Conservation (phyloP, 495 filamentous ascomycete genomes). For the Xylaria cubensis region DNA sequence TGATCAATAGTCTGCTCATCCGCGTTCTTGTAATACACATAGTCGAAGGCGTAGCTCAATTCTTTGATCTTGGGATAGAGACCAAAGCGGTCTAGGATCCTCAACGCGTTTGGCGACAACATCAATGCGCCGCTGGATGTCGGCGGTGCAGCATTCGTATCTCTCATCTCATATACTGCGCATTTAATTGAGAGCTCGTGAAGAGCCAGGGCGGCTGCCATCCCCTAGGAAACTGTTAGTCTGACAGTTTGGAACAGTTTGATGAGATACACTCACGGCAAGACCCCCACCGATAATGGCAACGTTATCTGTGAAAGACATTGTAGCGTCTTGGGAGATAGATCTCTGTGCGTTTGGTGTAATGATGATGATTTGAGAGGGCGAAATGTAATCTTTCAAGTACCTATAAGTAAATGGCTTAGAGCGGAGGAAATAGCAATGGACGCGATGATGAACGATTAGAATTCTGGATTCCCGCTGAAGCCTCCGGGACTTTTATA, state of each 20-base stretch:
- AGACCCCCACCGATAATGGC: constrained; percentile 36
- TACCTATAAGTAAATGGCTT: neutral
- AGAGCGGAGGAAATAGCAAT: neutral
- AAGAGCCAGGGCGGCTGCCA: constrained; percentile 53
- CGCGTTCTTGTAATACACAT: constrained; percentile 47
- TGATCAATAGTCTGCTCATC: constrained; percentile 45
- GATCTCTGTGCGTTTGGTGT: rapidly evolving
- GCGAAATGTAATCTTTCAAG: neutral
- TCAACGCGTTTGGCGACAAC: constrained; percentile 58
- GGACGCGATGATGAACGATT: neutral
- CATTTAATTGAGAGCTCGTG: constrained; percentile 47
- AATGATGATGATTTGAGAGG: neutral
- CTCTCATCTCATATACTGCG: neutral
- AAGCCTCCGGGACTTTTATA: neutral
- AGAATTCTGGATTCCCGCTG: neutral
- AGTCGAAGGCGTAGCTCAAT: constrained; percentile 44
- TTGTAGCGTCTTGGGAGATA: neutral
- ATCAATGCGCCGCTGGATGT: constrained; percentile 56
- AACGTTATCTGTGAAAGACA: constrained; percentile 11
- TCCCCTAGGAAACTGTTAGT: constrained; percentile 37
- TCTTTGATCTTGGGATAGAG: constrained; percentile 46
- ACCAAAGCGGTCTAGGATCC: constrained; percentile 52
- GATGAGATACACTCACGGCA: constrained; percentile 19
- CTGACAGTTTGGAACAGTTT: neutral
- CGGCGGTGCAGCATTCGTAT: neutral